These are phyloP conservation scores for Nannizziopsis barbatae DNA, from an alignment of 2,329 filamentous ascomycete genomes.

Conservation along the genomic window DNA sequence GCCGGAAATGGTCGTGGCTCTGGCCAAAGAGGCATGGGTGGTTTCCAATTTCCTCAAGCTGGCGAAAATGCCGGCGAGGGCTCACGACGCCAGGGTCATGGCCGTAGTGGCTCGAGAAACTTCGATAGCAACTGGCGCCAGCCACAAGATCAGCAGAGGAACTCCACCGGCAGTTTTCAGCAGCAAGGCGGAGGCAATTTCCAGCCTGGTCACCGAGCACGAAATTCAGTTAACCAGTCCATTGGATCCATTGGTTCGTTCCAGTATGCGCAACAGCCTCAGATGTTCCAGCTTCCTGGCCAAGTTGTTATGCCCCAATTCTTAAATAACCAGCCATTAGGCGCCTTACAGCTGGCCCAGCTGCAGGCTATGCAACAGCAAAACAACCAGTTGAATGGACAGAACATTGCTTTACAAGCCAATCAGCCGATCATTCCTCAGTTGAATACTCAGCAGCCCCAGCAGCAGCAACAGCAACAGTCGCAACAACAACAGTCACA, in stretches of 20 bases:
- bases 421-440: slow-evolving; percentile 62
- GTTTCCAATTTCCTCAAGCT: slow-evolving; percentile 57
- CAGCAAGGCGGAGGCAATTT: slow-evolving; percentile 61
- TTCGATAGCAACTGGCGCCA: slow-evolving; percentile 97
- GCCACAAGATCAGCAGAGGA: slow-evolving; percentile 41
- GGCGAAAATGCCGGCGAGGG: slow-evolving; percentile 44
- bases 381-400: slow-evolving; percentile 69
- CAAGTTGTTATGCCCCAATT: too few species aligned
- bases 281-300: slow-evolving; percentile 63
- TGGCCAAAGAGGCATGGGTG: slow-evolving; percentile 54
- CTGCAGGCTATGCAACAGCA: slow-evolving; percentile 50
- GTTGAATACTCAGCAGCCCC: slow-evolving; percentile 37
- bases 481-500: slow-evolving; percentile 76
- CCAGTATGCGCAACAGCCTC: slow-evolving; percentile 77
- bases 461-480: slow-evolving; percentile 27
- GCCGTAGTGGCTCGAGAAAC: slow-evolving; percentile 74
- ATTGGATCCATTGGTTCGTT: slow-evolving; percentile 74
- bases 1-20: slow-evolving; percentile 57
- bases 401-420: slow-evolving; percentile 54
- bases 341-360: slow-evolving; percentile 68
- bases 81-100: slow-evolving; percentile 50
- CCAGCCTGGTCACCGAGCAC: slow-evolving; percentile 81
- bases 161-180: slow-evolving; percentile 51
- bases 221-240: slow-evolving; percentile 72
- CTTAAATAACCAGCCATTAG: slow-evolving; percentile 65